Percentiles rank a stretch among this genome's conserved stretches.
These are phyloP conservation scores for Botrytis cinerea DNA, from an alignment of 2,329 filamentous ascomycete species.

Conservation along the genomic window DNA sequence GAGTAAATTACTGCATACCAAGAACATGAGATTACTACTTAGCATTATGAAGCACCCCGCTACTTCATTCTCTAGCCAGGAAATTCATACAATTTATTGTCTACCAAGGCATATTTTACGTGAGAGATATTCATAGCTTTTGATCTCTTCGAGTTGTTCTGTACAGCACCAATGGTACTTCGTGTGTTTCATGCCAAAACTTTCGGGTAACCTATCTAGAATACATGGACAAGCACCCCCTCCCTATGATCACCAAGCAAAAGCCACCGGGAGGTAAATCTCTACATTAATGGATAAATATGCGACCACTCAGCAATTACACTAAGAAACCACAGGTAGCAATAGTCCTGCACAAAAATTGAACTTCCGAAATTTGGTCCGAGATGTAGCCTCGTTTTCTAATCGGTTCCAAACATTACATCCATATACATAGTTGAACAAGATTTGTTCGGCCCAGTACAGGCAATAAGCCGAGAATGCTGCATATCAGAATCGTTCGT, in stretches of 20 bases:
- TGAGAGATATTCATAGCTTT: fast-evolving
- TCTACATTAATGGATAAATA: no score
- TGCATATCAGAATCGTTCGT: fast-evolving
- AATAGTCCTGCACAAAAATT: no score
- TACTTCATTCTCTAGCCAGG: neutral
- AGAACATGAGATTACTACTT: neutral
- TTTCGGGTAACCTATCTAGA: neutral
- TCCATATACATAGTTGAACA: neutral
- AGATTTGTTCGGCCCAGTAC: fast-evolving
- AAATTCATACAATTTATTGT: neutral
- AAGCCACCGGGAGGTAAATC: neutral
- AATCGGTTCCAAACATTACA: neutral
- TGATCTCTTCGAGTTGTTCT: neutral
- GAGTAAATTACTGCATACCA: neutral
- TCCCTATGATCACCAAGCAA: no score
- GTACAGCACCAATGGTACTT: neutral
- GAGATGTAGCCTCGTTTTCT: neutral
- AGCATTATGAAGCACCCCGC: neutral
- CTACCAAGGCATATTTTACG: fast-evolving
- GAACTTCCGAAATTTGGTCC: neutral
- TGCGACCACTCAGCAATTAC: no score
- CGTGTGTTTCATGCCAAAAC: fast-evolving
- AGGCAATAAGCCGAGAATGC: fast-evolving
- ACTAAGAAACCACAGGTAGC: no score
- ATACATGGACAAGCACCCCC: no score